These are phyloP conservation scores for Vigna trinervia DNA, from an alignment of 306 rosid genomes.

Conservation along the genomic window DNA sequence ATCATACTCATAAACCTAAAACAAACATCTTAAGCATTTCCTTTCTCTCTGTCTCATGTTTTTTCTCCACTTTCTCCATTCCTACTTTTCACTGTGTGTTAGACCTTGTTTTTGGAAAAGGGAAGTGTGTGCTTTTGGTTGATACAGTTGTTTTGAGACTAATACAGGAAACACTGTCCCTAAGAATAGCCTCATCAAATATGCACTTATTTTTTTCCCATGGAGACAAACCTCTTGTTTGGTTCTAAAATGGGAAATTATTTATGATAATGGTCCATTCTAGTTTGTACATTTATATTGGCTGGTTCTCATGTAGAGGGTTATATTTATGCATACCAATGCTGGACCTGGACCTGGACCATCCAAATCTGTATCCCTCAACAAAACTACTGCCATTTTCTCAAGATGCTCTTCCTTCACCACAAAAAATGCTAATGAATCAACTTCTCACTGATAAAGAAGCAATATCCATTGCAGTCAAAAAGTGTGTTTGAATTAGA, in stretches of 20 bases:
- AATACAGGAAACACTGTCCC: slow-evolving; percentile 36
- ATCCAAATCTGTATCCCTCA: slow-evolving; percentile 22
- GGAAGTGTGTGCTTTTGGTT: slow-evolving; percentile 16
- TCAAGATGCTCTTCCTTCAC: slow-evolving; percentile 46
- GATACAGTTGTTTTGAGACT: slow-evolving; percentile 15
- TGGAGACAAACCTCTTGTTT: slow-evolving; percentile 47
- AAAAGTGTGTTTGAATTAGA: slow-evolving; percentile 44
- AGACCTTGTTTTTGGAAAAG: slow-evolving; percentile 28
- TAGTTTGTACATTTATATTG: slow-evolving; percentile 42
- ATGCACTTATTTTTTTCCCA: not conserved
- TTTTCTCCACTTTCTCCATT: slow-evolving; percentile 18
- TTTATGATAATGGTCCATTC: slow-evolving; percentile 35
- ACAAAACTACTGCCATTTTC: slow-evolving; percentile 21
- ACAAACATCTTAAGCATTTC: slow-evolving; percentile 4
- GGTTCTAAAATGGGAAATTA: slow-evolving; percentile 47
- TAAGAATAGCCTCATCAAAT: slow-evolving; percentile 8
- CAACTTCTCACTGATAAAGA: slow-evolving; percentile 39
- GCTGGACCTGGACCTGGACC: not conserved
- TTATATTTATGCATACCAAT: slow-evolving; percentile 3
- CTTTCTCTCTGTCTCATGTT: not conserved
- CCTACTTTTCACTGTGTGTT: slow-evolving; percentile 20
- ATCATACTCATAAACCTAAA: not conserved
- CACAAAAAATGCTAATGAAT: slow-evolving; percentile 47
- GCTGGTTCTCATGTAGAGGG: slow-evolving; percentile 60
- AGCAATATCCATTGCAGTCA: slow-evolving; percentile 42